Base-by-base conservation (phyloP, 1,284 basidiomycete species). In the Schizophyllum commune region DNA sequence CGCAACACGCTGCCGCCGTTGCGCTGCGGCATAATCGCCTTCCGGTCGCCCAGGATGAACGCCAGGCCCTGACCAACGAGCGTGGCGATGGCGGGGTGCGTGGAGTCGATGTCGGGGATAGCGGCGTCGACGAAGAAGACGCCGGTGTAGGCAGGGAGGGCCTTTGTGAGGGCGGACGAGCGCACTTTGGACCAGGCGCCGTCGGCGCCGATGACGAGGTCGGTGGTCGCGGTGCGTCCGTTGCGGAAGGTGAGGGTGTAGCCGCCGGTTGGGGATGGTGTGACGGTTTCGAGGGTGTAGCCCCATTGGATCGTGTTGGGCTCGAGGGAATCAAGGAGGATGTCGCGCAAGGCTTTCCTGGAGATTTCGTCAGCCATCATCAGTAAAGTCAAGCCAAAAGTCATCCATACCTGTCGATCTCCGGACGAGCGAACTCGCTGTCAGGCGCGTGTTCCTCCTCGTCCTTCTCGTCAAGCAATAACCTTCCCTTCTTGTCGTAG, bases 121-220 rank as follows among this genome's bases (percentile, higher is more conserved):
- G 55, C 33, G 32, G 69, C 54, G 58, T 77, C 75, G 59, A 72
- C 64, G 60, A 70, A 67, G 11, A 66, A 69, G 32, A 72, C 58
- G 9, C 75, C 75, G 22, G 71, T 67, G 62, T 75, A 77, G 6
- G 58, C 52, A 6, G 76, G 76, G 56, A 61, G 61, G 13, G 62
- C 62, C 7, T 34, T 54, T 11, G 62, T 22, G 47, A 72, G 69
- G 13, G 77, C 64, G 17, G 77, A 65, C 5, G 70, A 68, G 32
- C 77, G 73, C 20, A 77, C 68, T 52, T 66, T 65, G 2, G 78
- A 79, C 70, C 73, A 75, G 11, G 75, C 69, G 11, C 79, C 79
- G 60, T 80, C 78, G 7, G 78, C 78, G 11, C 78, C 78, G 47
- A 80, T 67, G 53, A 79, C 65, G 52, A 76, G 54, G 61, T 72